These are phyloP conservation scores for Gloeophyllum trabeum DNA, from an alignment of 768 basidiomycete genomes.

Conservation along the genomic window DNA sequence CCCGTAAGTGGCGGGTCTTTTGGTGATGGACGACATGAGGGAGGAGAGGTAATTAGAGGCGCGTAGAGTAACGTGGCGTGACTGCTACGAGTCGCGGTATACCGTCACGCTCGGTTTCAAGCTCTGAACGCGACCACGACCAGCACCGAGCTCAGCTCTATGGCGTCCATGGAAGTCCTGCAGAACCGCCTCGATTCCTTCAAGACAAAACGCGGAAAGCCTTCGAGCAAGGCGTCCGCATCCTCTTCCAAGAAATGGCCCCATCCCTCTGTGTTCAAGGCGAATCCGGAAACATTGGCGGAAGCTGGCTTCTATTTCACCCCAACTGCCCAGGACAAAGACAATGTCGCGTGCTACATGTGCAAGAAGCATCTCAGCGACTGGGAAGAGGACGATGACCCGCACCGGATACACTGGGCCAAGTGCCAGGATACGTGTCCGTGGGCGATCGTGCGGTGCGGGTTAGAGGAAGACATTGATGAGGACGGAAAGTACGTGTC, in stretches of 20 bases:
- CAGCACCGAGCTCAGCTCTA: conserved; percentile 1
- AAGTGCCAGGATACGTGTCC: conserved; percentile 60
- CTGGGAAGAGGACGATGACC: conserved; percentile 83
- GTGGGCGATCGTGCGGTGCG: conserved; percentile 79
- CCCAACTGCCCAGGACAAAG: conserved; percentile 54
- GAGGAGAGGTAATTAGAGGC: too few relatives aligned
- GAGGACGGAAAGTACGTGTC: conserved; percentile 39
- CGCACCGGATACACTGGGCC: conserved; percentile 69
- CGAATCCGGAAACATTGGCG: conserved; percentile 68
- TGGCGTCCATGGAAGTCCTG: conserved; percentile 12
- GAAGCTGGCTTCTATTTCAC: conserved; percentile 86
- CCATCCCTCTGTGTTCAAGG: conserved; percentile 48
- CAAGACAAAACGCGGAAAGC: conserved; percentile 51
- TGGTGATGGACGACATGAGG: conserved; percentile 1
- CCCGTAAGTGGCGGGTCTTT: conserved; percentile 4
- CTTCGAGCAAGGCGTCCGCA: conserved; percentile 30
- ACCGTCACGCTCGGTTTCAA: too few relatives aligned
- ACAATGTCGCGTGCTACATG: conserved; percentile 75
- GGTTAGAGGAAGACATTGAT: conserved; percentile 46
- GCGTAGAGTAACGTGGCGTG: too few relatives aligned
- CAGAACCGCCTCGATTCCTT: conserved; percentile 55
- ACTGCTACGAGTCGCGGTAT: too few relatives aligned
- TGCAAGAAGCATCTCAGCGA: conserved; percentile 76
- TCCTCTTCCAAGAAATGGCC: conserved; percentile 61
- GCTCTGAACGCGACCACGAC: too few relatives aligned